Base-by-base conservation (phyloP, 805 yeast species). In the Barnettozyma vustinii region DNA sequence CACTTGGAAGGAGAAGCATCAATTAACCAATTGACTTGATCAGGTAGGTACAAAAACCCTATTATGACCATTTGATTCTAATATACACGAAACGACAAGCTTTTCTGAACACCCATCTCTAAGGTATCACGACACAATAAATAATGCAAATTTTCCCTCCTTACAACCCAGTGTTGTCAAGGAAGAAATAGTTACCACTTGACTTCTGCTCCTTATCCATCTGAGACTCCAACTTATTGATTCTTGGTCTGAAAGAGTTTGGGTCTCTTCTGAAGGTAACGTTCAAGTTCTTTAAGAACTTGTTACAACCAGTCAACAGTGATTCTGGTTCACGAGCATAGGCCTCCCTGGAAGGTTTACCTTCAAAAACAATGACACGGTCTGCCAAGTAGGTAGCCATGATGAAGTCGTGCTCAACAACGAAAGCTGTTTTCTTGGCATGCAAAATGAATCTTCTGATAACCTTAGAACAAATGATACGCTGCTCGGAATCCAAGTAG, bases 251-350 rank as follows among this genome's bases (percentile, higher is more conserved):
- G 80, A 81, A 94, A 49, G 97, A 87, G 67, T 83, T 89, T 62
- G 99, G 98, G 74, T 94, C 99, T 77, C 99, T 89, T 83, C 99
- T 88, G 76, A 94, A 94, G 2, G 99, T 94, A 53, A 94, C 99
- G 61, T 92, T 88, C 76, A 94, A 81, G 70, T 90, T 92, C 83
- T 92, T 91, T 76, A 94, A 81, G 81, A 94, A 94, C 66, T 84
- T 77, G 79, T 94, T 94, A 79, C 97, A 92, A 62, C 99, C 99
- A 47, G 98, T 90, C 66, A 95, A 77, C 68, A 94, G 77, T 37
- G 96, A 81, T 74, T 94, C 97, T 47, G 99, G 97, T 46, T 86
- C 70, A 65, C 83, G 85, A 37, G 99, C 98, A 58, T 71, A 67
- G 32, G 99, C 92, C 57, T 83, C 76, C 66, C 79, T 77, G 25